Conservation (phyloP, 331 rosid genomes). For the Malus hybrid region DNA sequence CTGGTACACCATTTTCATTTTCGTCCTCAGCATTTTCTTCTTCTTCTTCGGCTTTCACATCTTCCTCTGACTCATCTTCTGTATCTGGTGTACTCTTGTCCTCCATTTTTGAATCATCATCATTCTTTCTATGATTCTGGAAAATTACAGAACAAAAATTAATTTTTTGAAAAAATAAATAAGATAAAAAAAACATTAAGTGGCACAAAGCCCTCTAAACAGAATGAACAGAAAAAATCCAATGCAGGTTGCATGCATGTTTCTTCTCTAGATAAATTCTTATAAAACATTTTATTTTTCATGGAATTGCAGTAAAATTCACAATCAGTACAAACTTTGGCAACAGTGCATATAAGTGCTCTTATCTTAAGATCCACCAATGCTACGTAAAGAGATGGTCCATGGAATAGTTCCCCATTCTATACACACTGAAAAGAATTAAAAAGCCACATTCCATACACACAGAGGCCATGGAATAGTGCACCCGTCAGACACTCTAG, state of each 20-base stretch:
- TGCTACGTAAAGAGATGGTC: not conserved
- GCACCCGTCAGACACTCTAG: not conserved
- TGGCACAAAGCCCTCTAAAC: not conserved
- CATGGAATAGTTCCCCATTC: no score
- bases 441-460: not conserved
- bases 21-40: constrained; percentile 57
- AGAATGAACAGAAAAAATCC: not conserved
- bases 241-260: not conserved
- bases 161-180: not conserved
- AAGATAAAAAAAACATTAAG: no score
- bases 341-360: not conserved
- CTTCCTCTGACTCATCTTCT: constrained; percentile 46
- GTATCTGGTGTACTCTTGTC: constrained; percentile 50
- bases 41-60: constrained; percentile 25
- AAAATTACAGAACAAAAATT: not conserved
- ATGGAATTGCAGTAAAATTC: not conserved
- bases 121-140: constrained; percentile 58
- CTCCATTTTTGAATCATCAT: constrained; percentile 40
- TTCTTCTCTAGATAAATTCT: not conserved
- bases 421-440: no score
- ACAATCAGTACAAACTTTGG: not conserved
- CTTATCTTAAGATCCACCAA: not conserved
- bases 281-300: not conserved
- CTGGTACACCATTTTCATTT: constrained; percentile 57
- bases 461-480: not conserved